A percentile compares a stretch with the other conserved stretches of the same genome.
Evolutionary conservation across 2,329 filamentous ascomycete genomes (phyloP).

Genomic region (Fragosphaeria purpurea): DNA sequence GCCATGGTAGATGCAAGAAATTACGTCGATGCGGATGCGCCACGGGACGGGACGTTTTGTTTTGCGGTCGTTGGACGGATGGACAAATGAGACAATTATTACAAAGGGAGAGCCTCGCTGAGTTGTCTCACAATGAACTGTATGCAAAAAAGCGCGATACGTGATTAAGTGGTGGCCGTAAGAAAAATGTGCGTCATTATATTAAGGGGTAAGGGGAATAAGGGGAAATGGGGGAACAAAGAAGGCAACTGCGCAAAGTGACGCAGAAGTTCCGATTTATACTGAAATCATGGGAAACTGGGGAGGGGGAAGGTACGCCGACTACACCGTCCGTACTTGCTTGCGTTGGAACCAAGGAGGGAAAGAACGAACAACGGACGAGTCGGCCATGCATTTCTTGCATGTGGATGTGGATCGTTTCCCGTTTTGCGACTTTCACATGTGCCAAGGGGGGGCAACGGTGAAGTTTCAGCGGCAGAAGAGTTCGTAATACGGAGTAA

Average conservation of each 20-base stretch:
- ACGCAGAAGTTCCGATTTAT: not conserved
- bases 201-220: not conserved
- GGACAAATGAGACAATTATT: not conserved
- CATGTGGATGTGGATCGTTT: slow-evolving; percentile 2
- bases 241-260: not conserved
- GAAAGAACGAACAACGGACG: not conserved
- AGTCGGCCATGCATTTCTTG: not conserved
- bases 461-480: no score
- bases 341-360: no score
- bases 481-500: no score
- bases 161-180: slow-evolving; percentile 1
- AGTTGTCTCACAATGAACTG: no score
- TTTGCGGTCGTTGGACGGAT: not conserved
- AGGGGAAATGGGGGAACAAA: not conserved
- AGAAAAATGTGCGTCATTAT: not conserved
- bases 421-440: slow-evolving; percentile 2
- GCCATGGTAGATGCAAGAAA: slow-evolving; percentile 45
- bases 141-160: not conserved
- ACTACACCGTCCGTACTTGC: no score
- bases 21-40: no score
- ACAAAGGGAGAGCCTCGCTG: not conserved
- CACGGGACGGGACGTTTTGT: no score
- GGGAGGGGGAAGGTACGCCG: no score
- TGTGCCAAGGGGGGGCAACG: not conserved
- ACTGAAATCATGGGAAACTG: not conserved